phyloP scores from a whole-genome alignment of 805 yeast species.

The Candida namnaoensis region DNA sequence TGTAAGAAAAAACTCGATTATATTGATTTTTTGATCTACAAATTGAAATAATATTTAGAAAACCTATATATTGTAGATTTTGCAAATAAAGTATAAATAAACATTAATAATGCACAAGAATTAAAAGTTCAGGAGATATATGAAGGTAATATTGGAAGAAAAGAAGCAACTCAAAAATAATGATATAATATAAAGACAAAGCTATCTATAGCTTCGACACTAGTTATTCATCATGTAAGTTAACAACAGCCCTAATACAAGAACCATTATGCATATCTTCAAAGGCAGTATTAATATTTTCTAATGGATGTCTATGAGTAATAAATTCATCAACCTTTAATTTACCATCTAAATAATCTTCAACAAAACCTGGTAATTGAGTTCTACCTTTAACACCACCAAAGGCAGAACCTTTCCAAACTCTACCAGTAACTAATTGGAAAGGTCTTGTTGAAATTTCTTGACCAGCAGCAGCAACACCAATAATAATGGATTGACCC shows the following conservation, averaged over 20 bases:
- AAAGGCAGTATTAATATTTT: constrained; percentile 79
- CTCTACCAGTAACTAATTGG: constrained; percentile 98
- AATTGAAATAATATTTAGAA: too few species aligned
- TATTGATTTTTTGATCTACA: too few species aligned
- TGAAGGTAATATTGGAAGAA: too few species aligned
- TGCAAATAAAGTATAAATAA: too few species aligned
- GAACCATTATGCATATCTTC: constrained; percentile 92
- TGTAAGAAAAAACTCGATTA: too few species aligned
- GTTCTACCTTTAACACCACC: constrained; percentile 98
- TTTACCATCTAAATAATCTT: constrained; percentile 72
- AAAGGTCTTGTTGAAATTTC: constrained; percentile 97
- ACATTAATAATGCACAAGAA: too few species aligned
- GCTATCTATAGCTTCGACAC: not conserved
- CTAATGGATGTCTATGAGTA: constrained; percentile 79
- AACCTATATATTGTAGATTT: too few species aligned
- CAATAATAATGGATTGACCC: constrained; percentile 93
- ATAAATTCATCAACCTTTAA: constrained; percentile 92
- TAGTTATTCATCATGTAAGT: constrained; percentile 22
- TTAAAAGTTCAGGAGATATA: too few species aligned
- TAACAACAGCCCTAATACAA: constrained; percentile 87
- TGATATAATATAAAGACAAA: too few species aligned
- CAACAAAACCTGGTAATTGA: constrained; percentile 85
- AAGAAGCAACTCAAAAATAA: too few species aligned
- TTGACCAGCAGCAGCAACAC: constrained; percentile 98
- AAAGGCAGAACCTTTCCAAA: constrained; percentile 98